Base-by-base conservation (phyloP, 495 filamentous ascomycete species). In the Aspergillus nanangensis region DNA sequence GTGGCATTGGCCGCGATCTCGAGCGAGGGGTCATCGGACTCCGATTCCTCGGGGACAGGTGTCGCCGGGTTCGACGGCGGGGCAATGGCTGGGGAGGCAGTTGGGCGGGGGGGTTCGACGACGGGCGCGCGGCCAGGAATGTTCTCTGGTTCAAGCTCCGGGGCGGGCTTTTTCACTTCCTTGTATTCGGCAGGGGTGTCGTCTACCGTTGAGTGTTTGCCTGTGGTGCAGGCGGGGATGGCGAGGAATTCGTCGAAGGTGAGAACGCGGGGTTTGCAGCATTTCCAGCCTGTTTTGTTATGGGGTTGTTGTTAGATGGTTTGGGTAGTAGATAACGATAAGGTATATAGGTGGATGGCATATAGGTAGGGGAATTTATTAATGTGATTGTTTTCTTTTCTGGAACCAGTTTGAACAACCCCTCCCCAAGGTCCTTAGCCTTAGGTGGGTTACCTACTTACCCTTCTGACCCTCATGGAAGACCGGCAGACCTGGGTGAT, bases 401-500 rank as follows among this genome's bases (percentile, higher is more conserved):
- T n/a, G n/a, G n/a, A n/a, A n/a, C n/a, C n/a, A n/a, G n/a, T n/a
- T n/a, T n/a, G n/a, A n/a, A n/a, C n/a, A n/a, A n/a, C n/a, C n/a
- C n/a, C n/a, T n/a, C n/a, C n/a, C 45, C 64, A 68, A 65, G 65
- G 69, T 67, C 54, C 35, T 47, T 50, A 21, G 10, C n/a, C n/a
- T n/a, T n/a, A n/a, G n/a, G n/a, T n/a, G n/a, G n/a, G n/a, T n/a
- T n/a, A n/a, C n/a, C n/a, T 50, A 66, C 74, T 60, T 73, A 96
- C 93, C 93, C 83, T 98, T 98, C 69, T 97, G 92, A 33, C 93
- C 93, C 73, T 99, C 93, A 64, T 99, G 93, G 66, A 99, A 99
- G 58, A 94, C 75, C 45, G 91, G 90, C 36, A 90, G 91, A 32
- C 91, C 91, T 38, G 92, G 89, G 71, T 97, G 93, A 69, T 95